Conservation (phyloP, 139 green algal species). For the Picochlorum sp. region DNA sequence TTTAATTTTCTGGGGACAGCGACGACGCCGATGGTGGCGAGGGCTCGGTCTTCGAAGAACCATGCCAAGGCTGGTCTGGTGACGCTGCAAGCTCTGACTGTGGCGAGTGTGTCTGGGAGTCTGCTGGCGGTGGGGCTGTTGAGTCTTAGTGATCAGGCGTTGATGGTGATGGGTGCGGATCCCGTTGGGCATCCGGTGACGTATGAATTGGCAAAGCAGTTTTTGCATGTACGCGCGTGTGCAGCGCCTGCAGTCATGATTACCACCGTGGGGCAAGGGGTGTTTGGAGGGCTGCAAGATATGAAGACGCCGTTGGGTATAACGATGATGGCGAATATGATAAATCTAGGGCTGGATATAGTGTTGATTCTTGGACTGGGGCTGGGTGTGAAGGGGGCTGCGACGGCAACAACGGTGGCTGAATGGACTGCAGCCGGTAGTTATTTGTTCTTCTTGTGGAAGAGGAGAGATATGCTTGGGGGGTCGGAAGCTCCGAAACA, state of each 20-base stretch:
- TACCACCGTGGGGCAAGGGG: conserved; percentile 49
- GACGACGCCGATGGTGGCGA: conserved; percentile 57
- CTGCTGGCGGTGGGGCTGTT: conserved; percentile 17
- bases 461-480: conserved; percentile 16
- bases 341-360: conserved; percentile 51
- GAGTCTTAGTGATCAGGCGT: conserved; percentile 4
- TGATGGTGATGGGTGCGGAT: conserved; percentile 47
- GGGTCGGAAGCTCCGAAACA: background rate
- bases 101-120: conserved; percentile 32
- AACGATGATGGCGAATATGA: conserved; percentile 41
- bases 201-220: conserved; percentile 28
- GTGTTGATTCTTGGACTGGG: conserved; percentile 25
- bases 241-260: conserved; percentile 53
- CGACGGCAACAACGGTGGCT: conserved; percentile 25
- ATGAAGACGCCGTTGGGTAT: conserved; percentile 55
- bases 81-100: conserved; percentile 20
- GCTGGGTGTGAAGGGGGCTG: conserved; percentile 42
- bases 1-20: conserved; percentile 73
- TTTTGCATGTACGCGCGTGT: conserved; percentile 29
- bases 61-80: conserved; percentile 5
- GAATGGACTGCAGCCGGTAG: conserved; percentile 41
- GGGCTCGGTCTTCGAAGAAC: conserved; percentile 28
- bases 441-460: conserved; percentile 34
- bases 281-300: conserved; percentile 55
- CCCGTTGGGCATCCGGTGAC: conserved; percentile 9